Evolutionary conservation across 768 basidiomycete species (phyloP).

Genomic region (Russula abietina): DNA sequence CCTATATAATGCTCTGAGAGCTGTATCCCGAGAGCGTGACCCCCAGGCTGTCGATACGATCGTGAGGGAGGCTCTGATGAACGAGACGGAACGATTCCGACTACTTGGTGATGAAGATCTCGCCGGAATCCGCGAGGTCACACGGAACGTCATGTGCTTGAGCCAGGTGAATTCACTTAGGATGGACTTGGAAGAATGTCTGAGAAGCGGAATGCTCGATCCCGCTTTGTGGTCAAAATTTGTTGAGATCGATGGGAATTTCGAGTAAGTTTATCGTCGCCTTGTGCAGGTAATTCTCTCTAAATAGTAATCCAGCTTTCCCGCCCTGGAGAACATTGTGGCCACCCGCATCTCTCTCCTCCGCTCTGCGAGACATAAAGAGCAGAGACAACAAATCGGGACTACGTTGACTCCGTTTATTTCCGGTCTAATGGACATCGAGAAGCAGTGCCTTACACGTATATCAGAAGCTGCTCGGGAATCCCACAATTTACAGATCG

Average conservation of each 20-base stretch:
- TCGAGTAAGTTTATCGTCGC: slow-evolving; percentile 49
- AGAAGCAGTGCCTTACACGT: slow-evolving; percentile 63
- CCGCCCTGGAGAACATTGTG: slow-evolving; percentile 67
- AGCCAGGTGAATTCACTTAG: slow-evolving; percentile 70
- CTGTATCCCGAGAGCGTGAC: slow-evolving; percentile 76
- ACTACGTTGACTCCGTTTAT: slow-evolving; percentile 51
- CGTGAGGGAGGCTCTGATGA: slow-evolving; percentile 45
- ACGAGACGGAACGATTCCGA: slow-evolving; percentile 61
- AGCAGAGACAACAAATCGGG: slow-evolving; percentile 76
- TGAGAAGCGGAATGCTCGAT: slow-evolving; percentile 34
- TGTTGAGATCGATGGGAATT: slow-evolving; percentile 44
- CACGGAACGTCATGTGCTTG: slow-evolving; percentile 74
- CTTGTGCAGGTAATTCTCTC: slow-evolving; percentile 1
- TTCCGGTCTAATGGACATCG: slow-evolving; percentile 46
- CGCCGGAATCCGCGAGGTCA: slow-evolving; percentile 61
- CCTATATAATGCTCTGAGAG: slow-evolving; percentile 74
- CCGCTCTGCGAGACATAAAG: slow-evolving; percentile 59
- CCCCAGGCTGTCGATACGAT: slow-evolving; percentile 40
- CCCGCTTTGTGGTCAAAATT: slow-evolving; percentile 40
- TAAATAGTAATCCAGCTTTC: slow-evolving; percentile 48
- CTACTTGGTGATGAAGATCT: slow-evolving; percentile 73
- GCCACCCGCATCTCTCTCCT: slow-evolving; percentile 80
- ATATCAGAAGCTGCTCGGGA: slow-evolving; percentile 68
- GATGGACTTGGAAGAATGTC: slow-evolving; percentile 32
- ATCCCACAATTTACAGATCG: slow-evolving; percentile 66